phyloP scores from a whole-genome alignment of 148 eudicot species.

The Rhododendron molle region DNA sequence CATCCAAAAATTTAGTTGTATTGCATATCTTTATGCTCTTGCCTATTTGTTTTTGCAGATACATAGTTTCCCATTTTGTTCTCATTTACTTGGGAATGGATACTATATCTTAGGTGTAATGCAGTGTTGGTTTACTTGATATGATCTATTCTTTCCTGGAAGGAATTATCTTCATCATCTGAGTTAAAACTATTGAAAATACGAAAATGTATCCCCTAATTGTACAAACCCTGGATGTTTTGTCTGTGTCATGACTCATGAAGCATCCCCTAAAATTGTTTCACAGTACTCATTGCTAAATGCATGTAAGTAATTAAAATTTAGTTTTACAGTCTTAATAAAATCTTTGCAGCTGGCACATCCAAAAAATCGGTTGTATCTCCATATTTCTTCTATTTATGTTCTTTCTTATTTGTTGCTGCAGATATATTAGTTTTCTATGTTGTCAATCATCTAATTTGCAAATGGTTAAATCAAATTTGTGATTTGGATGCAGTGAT shows the following conservation, averaged over 20 bases:
- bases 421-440: neutral
- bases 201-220: constrained; percentile 71
- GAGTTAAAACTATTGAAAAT: neutral
- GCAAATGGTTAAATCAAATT: neutral
- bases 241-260: constrained; percentile 88
- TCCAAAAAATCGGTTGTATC: neutral
- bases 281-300: constrained; percentile 61
- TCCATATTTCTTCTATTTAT: neutral
- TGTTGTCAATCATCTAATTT: neutral
- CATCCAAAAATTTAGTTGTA: neutral
- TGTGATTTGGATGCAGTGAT: neutral
- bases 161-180: neutral
- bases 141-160: neutral
- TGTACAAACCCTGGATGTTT: constrained; percentile 96
- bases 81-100: neutral
- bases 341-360: neutral
- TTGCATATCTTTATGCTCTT: neutral
- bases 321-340: neutral
- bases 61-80: neutral
- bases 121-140: neutral
- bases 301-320: neutral
- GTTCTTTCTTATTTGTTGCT: neutral
- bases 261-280: constrained; percentile 23
- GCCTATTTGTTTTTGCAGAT: neutral
- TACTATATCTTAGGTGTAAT: neutral